Base-by-base conservation (phyloP, 306 rosid genomes). In the Quillaja saponaria region DNA sequence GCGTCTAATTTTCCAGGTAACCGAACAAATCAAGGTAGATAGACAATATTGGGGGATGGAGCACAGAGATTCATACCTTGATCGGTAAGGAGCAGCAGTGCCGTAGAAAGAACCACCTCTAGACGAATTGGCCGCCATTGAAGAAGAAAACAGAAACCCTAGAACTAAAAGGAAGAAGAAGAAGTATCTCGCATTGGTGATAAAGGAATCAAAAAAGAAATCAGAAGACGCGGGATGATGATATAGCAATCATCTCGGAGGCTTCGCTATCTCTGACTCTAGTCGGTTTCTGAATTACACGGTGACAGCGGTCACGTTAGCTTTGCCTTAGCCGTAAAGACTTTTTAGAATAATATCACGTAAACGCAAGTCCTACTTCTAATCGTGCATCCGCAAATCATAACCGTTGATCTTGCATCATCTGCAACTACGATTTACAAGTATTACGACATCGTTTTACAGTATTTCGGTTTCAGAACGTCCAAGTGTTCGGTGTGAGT, bases 81-180 rank as follows among this genome's bases (percentile, higher is more conserved):
- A 90, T 57, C 88, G 80, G 46, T 28, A 86, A 17, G 83, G 85
- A 35, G 83, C 91, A 35, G 82, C 90, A 10, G 63, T 78, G 28
- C 90, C 86, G 56, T 76, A 76, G 35, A 38, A 71, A 21, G 83
- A 69, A 8, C 71, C 78, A 2, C 81, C 81, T 33, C 84, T 71
- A 55, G 55, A 67, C 41, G 84, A 78, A 76, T 74, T 82, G 47
- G 73, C 12, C 3, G 95, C 82, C 97, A 90, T 90, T 40, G 50
- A 63, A 73, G 63, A 72, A 18, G 70, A 31, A 74, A 37, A 58
- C 52, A 21, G 31, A 69, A 72, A 61, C 42, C 67, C 42, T 19
- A 33, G 9, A 45, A 65, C n/a, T 21, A 61, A 6, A 0, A 3
- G 28, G 6, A 15, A 45, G 6, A 15, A 11, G 21, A 34, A 66